phyloP scores from a whole-genome alignment of 768 basidiomycete genomes.

The Leccinellum albellum region DNA sequence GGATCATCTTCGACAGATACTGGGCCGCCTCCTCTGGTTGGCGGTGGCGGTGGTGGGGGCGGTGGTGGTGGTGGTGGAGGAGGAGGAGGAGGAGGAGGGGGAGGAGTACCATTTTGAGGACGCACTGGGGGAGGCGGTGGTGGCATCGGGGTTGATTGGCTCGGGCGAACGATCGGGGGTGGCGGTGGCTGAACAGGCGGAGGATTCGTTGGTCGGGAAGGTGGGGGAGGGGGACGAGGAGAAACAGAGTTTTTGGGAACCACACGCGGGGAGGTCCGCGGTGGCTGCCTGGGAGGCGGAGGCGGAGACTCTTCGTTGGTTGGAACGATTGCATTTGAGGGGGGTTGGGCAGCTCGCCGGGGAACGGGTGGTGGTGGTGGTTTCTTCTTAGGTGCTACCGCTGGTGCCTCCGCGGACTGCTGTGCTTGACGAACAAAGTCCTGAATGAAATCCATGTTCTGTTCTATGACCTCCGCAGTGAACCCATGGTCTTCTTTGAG shows the following conservation, averaged over 20 bases:
- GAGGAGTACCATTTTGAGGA: background rate
- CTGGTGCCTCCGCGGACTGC: conserved; percentile 31
- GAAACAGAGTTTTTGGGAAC: conserved; percentile 8
- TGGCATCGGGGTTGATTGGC: conserved; percentile 33
- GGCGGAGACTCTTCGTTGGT: conserved; percentile 21
- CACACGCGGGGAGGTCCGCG: conserved; percentile 6
- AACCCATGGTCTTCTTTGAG: conserved; percentile 41
- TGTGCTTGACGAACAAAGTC: conserved; percentile 60
- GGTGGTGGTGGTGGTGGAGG: conserved; percentile 42
- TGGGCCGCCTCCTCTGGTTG: conserved; percentile 19
- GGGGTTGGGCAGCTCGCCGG: conserved; percentile 24
- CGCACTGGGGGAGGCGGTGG: conserved; percentile 27
- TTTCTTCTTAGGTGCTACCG: conserved; percentile 45
- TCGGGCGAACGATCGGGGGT: conserved; percentile 16
- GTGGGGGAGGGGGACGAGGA: conserved; percentile 16
- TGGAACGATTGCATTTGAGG: conserved; percentile 25
- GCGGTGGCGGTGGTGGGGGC: conserved; percentile 31
- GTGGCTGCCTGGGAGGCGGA: conserved; percentile 28
- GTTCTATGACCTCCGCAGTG: conserved; percentile 59
- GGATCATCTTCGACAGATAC: conserved; percentile 20
- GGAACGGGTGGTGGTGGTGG: conserved; percentile 37
- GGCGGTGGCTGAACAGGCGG: conserved; percentile 30
- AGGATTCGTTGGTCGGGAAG: conserved; percentile 31
- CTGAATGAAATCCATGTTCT: conserved; percentile 88
- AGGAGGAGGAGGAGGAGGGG: conserved; percentile 17